Percentiles rank a stretch among this genome's conserved stretches.
Conservation (phyloP, 2,329 filamentous ascomycete genomes). For the Cladosporium oxysporum region DNA sequence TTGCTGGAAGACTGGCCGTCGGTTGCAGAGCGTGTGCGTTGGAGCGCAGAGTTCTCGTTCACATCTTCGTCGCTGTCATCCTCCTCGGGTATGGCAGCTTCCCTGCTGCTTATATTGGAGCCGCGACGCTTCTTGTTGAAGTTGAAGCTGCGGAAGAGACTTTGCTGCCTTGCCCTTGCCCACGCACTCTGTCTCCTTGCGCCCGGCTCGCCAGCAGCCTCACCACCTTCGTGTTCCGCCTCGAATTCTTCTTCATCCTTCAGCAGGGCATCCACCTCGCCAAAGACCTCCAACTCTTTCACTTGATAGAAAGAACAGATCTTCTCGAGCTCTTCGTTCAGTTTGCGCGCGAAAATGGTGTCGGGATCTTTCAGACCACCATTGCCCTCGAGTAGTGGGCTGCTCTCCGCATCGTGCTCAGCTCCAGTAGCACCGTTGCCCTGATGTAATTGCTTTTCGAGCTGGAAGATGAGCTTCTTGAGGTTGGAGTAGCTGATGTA, state of each 20-base stretch:
- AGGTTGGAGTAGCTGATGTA: conserved; percentile 99
- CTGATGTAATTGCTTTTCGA: conserved; percentile 81
- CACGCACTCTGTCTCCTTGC: conserved; percentile 35
- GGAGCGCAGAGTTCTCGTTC: conserved; percentile 48
- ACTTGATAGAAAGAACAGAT: conserved; percentile 85
- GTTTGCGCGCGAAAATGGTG: conserved; percentile 73
- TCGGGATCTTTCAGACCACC: conserved; percentile 68
- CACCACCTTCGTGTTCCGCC: conserved; percentile 48
- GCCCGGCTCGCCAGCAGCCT: conserved; percentile 33
- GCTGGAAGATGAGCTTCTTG: conserved; percentile 96
- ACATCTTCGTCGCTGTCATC: conserved; percentile 68
- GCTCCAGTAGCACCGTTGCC: conserved; percentile 45
- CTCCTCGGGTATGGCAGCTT: conserved; percentile 57
- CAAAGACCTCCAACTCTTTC: conserved; percentile 85
- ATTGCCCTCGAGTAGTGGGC: conserved; percentile 70
- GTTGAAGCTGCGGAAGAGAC: conserved; percentile 55
- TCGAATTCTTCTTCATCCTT: conserved; percentile 71
- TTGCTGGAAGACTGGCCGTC: conserved; percentile 9
- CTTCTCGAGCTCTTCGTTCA: conserved; percentile 91
- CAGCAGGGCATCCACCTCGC: conserved; percentile 76
- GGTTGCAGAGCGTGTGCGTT: conserved; percentile 35
- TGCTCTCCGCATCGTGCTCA: conserved; percentile 72
- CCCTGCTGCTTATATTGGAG: conserved; percentile 43
- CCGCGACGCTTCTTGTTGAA: conserved; percentile 46
- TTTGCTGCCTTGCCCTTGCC: conserved; percentile 41